A percentile compares a stretch with the other conserved stretches of the same genome.
phyloP scores from a whole-genome alignment of 139 green algal species.

The Coelastrella sp. region DNA sequence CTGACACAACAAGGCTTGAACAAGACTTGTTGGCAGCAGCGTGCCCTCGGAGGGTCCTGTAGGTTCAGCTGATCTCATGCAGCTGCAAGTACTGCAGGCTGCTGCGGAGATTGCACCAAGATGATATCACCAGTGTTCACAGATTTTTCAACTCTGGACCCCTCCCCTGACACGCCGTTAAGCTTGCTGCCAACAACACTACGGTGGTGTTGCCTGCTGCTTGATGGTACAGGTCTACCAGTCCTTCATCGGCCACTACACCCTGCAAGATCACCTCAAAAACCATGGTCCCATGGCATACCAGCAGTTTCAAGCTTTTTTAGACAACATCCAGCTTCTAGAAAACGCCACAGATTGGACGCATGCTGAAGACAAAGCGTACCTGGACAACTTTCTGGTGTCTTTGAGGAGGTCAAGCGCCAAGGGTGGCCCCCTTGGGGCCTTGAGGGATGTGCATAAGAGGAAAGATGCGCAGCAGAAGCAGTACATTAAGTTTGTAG shows the following conservation, averaged over 20 bases:
- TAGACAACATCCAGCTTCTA: background rate
- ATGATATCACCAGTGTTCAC: too few species aligned
- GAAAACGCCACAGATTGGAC: background rate
- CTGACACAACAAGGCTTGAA: too few species aligned
- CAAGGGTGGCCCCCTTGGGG: background rate
- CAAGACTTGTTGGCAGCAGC: too few species aligned
- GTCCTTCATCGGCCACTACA: background rate
- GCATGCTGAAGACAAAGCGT: background rate
- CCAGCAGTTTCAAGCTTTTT: background rate
- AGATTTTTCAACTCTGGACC: too few species aligned
- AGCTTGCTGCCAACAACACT: background rate
- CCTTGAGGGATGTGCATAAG: background rate
- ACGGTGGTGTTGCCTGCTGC: background rate
- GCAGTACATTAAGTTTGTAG: background rate
- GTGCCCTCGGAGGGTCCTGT: too few species aligned
- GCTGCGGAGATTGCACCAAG: too few species aligned
- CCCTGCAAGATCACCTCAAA: background rate
- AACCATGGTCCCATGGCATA: background rate
- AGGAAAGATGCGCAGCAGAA: background rate
- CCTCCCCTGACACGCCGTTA: background rate
- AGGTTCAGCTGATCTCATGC: too few species aligned
- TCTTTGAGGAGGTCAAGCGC: background rate
- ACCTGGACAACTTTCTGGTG: background rate
- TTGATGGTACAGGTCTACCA: background rate
- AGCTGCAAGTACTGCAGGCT: too few species aligned